Evolutionary conservation across 2,329 filamentous ascomycete species (phyloP).

Genomic region (Fusarium neocosmosporiellum): DNA sequence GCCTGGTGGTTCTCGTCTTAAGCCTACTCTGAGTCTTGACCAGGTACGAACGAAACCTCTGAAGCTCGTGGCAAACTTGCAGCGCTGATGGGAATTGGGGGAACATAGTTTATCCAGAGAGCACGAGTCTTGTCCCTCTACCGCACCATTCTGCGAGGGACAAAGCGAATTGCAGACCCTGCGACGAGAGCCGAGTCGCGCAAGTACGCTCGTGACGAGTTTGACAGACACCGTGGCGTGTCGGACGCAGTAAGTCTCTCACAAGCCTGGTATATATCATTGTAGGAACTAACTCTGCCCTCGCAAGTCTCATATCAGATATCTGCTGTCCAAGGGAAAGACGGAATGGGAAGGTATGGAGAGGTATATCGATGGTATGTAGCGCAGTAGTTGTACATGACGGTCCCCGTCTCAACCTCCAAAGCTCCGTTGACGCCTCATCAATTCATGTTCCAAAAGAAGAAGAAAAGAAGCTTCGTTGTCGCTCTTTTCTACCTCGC

Average conservation of each 20-base stretch:
- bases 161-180: conserved; percentile 62
- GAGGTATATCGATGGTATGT: conserved; percentile 55
- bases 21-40: conserved; percentile 64
- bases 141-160: conserved; percentile 67
- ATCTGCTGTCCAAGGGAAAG: conserved; percentile 72
- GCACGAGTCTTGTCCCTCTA: conserved; percentile 67
- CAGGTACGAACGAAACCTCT: conserved; percentile 56
- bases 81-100: conserved; percentile 10
- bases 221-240: conserved; percentile 67
- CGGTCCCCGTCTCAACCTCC: conserved; percentile 16
- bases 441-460: conserved; percentile 9
- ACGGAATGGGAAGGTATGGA: conserved; percentile 74
- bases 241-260: conserved; percentile 64
- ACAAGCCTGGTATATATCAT: background rate
- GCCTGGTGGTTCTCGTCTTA: conserved; percentile 45
- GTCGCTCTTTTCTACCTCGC: conserved; percentile 14
- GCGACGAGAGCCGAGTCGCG: conserved; percentile 66
- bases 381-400: conserved; percentile 47
- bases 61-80: background rate
- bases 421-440: conserved; percentile 8
- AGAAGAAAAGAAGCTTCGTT: background rate
- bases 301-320: conserved; percentile 67
- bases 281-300: conserved; percentile 11
- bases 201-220: conserved; percentile 68
- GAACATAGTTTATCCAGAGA: conserved; percentile 67